These are phyloP conservation scores for Chrysanthemum lavandulifolium DNA, from an alignment of 129 eudicot genomes.

Conservation along the genomic window DNA sequence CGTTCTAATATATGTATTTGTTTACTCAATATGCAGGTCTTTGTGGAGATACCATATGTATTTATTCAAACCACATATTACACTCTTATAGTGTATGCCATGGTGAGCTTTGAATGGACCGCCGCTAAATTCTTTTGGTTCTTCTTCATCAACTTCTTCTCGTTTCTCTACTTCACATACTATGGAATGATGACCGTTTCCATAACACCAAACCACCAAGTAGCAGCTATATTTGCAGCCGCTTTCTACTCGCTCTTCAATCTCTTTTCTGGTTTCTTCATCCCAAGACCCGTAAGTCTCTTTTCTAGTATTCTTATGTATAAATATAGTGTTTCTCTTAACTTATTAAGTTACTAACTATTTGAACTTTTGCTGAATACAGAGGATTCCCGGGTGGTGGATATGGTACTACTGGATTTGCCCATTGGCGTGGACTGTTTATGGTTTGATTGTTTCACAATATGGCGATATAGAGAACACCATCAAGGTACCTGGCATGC, in stretches of 20 bases:
- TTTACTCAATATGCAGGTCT: constrained; percentile 36
- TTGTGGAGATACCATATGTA: constrained; percentile 66
- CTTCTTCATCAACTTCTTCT: constrained; percentile 48
- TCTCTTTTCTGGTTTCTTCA: constrained; percentile 62
- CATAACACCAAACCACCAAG: constrained; percentile 61
- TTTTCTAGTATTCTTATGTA: background rate
- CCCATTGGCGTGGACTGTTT: constrained; percentile 66
- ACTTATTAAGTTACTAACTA: background rate
- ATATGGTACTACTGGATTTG: constrained; percentile 70
- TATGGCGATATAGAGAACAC: constrained; percentile 48
- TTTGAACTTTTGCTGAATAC: background rate
- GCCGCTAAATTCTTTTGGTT: constrained; percentile 54
- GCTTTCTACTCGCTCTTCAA: constrained; percentile 61
- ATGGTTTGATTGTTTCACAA: constrained; percentile 54
- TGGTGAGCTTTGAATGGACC: constrained; percentile 58
- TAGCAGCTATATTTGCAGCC: constrained; percentile 56
- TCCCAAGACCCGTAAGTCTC: constrained; percentile 58
- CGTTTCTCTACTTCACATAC: constrained; percentile 69
- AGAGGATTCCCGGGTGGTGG: constrained; percentile 75
- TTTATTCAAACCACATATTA: constrained; percentile 48
- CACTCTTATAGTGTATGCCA: constrained; percentile 52
- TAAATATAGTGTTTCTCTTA: background rate
- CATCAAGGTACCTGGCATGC: constrained; percentile 44
- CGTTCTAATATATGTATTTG: background rate
- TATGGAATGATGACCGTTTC: constrained; percentile 76